Evolutionary conservation across 805 yeast genomes (phyloP).

Genomic region (Metschnikowia continentalis): DNA sequence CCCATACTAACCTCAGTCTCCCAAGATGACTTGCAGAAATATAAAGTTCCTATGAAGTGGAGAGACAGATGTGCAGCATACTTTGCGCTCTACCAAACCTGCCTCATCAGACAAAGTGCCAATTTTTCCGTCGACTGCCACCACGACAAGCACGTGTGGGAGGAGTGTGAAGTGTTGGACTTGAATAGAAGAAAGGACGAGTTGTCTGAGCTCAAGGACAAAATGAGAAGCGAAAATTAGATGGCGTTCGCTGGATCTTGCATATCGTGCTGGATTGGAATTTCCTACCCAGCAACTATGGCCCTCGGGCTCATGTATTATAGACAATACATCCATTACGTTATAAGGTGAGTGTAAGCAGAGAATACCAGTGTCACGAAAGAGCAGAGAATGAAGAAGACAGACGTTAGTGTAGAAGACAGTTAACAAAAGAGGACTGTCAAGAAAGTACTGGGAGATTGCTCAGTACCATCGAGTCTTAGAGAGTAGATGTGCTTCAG

Average conservation of each 20-base stretch:
- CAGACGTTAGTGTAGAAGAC: neutral
- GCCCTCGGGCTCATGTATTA: conserved; percentile 1
- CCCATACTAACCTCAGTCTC: conserved; percentile 47
- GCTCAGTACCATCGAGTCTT: too few species aligned
- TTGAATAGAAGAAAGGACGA: conserved; percentile 77
- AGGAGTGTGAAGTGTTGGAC: conserved; percentile 79
- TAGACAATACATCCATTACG: conserved; percentile 1
- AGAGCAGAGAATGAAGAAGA: too few species aligned
- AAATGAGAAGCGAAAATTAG: conserved; percentile 21
- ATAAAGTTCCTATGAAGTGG: conserved; percentile 73
- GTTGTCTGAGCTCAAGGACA: conserved; percentile 52
- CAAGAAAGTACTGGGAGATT: too few species aligned
- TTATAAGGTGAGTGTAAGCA: neutral
- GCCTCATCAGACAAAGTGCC: conserved; percentile 42
- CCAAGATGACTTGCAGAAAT: conserved; percentile 77
- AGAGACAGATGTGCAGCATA: conserved; percentile 78
- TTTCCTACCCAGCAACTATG: neutral
- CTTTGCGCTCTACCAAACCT: conserved; percentile 41
- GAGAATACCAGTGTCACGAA: too few species aligned
- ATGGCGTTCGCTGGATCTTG: conserved; percentile 4
- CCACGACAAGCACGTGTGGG: conserved; percentile 78
- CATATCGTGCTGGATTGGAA: conserved; percentile 2
- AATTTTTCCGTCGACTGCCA: conserved; percentile 52
- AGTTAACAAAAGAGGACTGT: too few species aligned
- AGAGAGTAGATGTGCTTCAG: too few species aligned